Evolutionary conservation across 2,329 filamentous ascomycete species (phyloP).

Genomic region (Elsinoe necatrix): DNA sequence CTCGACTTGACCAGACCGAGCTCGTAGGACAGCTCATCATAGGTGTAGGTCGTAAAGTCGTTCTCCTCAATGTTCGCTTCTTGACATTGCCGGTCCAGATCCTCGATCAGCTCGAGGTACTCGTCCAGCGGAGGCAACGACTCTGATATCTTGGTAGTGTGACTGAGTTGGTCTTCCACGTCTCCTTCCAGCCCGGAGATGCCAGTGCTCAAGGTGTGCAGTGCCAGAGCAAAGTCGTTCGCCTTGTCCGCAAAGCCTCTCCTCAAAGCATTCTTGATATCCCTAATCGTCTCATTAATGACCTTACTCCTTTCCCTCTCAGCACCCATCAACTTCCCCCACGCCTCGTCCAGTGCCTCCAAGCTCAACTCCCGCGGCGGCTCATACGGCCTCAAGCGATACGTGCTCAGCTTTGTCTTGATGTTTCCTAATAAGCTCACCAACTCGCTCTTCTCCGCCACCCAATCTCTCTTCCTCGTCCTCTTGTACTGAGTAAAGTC

Average conservation of each 20-base stretch:
- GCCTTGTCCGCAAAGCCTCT: constrained; percentile 95
- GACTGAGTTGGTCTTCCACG: constrained; percentile 84
- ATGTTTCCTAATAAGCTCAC: constrained; percentile 92
- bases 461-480: constrained; percentile 86
- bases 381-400: constrained; percentile 81
- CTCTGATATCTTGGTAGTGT: constrained; percentile 75
- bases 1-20: constrained; percentile 82
- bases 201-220: constrained; percentile 89
- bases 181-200: constrained; percentile 97
- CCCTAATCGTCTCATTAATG: constrained; percentile 96
- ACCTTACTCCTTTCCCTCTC: constrained; percentile 85
- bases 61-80: constrained; percentile 99
- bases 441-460: constrained; percentile 93
- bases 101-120: constrained; percentile 79
- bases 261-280: constrained; percentile 93
- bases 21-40: constrained; percentile 93
- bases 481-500: constrained; percentile 86
- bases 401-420: constrained; percentile 96
- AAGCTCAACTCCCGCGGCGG: constrained; percentile 76
- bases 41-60: constrained; percentile 98
- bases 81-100: constrained; percentile 77
- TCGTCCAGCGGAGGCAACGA: constrained; percentile 83
- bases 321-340: constrained; percentile 67
- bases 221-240: constrained; percentile 90
- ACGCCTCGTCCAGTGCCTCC: constrained; percentile 73